Evolutionary conservation across 768 basidiomycete species (phyloP).

Genomic region (Xanthoconium stramineum): DNA sequence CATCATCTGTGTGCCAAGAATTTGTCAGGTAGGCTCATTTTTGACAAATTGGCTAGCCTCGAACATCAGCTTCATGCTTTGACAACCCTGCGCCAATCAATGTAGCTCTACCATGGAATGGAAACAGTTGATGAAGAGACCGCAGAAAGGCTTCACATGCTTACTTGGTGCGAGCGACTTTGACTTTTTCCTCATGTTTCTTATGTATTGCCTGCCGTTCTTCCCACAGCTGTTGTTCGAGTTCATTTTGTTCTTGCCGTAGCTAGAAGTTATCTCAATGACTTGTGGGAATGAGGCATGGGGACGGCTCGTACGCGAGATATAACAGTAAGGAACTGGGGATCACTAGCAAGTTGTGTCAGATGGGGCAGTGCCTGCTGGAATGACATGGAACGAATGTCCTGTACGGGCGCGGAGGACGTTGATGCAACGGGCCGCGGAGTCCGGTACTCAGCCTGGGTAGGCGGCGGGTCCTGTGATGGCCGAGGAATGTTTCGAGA

Average conservation of each 20-base stretch:
- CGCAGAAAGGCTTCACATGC: slow-evolving; percentile 19
- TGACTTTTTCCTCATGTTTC: slow-evolving; percentile 70
- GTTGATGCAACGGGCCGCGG: slow-evolving; percentile 8
- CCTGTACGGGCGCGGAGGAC: slow-evolving; percentile 22
- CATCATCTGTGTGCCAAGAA: slow-evolving; percentile 52
- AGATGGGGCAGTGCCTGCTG: slow-evolving; percentile 68
- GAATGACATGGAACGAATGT: slow-evolving; percentile 53
- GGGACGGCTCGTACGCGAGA: slow-evolving; percentile 43
- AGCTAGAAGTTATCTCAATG: slow-evolving; percentile 42
- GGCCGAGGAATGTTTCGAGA: slow-evolving; percentile 12
- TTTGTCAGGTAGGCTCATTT: slow-evolving; percentile 10
- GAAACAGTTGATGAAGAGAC: slow-evolving; percentile 1
- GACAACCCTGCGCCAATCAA: slow-evolving; percentile 65
- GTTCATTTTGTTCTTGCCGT: slow-evolving; percentile 63
- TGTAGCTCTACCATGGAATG: slow-evolving; percentile 46
- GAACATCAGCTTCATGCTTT: slow-evolving; percentile 54
- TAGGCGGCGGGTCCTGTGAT: slow-evolving; percentile 13
- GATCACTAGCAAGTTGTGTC: slow-evolving; percentile 56
- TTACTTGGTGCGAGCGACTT: slow-evolving; percentile 64
- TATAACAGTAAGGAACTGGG: slow-evolving; percentile 47
- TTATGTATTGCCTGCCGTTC: slow-evolving; percentile 60
- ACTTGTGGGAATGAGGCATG: neutral
- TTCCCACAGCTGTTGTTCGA: slow-evolving; percentile 68
- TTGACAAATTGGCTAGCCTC: slow-evolving; percentile 11
- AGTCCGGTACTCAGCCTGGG: slow-evolving; percentile 9